phyloP scores from a whole-genome alignment of 2,329 filamentous ascomycete species.

The Paecilomyces niveus region DNA sequence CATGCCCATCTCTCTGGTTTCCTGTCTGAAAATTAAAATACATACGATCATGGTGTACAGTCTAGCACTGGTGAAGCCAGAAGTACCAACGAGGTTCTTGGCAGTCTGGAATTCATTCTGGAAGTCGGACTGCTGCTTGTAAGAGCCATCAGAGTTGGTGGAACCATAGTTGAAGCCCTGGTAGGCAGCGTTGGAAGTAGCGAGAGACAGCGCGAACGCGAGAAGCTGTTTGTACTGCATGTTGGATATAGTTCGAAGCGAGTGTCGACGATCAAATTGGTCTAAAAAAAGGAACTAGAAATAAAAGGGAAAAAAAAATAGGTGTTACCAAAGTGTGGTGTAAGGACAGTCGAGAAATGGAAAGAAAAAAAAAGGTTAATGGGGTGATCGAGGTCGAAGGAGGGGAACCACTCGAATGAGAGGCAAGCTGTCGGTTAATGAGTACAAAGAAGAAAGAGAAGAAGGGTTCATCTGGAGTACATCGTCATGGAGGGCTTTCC shows the following conservation, averaged over 20 bases:
- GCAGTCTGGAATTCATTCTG: constrained; percentile 39
- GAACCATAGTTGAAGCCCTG: constrained; percentile 45
- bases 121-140: constrained; percentile 38
- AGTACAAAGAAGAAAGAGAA: background rate
- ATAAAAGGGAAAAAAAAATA: constrained; percentile 9
- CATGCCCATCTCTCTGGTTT: background rate
- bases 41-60: constrained; percentile 56
- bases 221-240: constrained; percentile 27
- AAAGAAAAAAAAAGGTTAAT: constrained; percentile 3
- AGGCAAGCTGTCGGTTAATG: background rate
- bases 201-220: constrained; percentile 26
- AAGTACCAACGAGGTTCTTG: constrained; percentile 33
- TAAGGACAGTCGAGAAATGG: constrained; percentile 3
- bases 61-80: constrained; percentile 41
- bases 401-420: background rate
- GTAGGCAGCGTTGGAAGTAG: constrained; percentile 27
- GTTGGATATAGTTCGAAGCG: constrained; percentile 11
- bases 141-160: constrained; percentile 32
- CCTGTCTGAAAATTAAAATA: background rate
- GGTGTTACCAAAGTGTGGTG: constrained; percentile 4
- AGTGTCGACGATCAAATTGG: constrained; percentile 1
- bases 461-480: background rate
- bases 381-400: background rate
- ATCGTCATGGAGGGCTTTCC: background rate
- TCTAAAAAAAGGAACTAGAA: constrained; percentile 3